Conservation (phyloP, 768 basidiomycete species). For the Crucibulum laeve region DNA sequence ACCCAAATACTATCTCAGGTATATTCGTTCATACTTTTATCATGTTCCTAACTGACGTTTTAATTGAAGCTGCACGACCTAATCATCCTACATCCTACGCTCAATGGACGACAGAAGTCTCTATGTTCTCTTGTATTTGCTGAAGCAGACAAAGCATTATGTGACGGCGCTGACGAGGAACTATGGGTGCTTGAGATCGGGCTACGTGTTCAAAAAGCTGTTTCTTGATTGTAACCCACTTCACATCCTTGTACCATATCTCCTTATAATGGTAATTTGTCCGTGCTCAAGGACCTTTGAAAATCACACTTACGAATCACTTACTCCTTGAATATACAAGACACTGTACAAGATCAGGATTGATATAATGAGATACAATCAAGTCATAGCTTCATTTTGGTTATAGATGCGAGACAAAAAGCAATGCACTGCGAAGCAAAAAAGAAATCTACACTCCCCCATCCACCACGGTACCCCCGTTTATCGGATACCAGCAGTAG, state of each 20-base stretch:
- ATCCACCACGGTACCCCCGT: slow-evolving; percentile 11
- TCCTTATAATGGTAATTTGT: no score
- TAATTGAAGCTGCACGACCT: slow-evolving; percentile 79
- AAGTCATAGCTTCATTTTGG: slow-evolving; percentile 23
- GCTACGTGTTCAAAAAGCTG: slow-evolving; percentile 67
- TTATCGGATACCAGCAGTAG: slow-evolving; percentile 85
- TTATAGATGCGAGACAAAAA: slow-evolving; percentile 16
- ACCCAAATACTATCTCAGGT: slow-evolving; percentile 88
- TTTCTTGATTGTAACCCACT: slow-evolving; percentile 23
- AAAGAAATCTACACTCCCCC: slow-evolving; percentile 15
- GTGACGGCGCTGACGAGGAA: slow-evolving; percentile 97
- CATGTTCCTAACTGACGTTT: slow-evolving; percentile 2
- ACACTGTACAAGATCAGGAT: no score
- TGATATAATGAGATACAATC: no score
- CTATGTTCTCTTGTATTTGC: slow-evolving; percentile 80
- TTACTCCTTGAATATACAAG: no score
- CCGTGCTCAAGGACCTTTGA: no score
- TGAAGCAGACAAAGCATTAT: slow-evolving; percentile 93
- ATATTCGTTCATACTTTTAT: slow-evolving; percentile 12
- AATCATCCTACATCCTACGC: slow-evolving; percentile 75
- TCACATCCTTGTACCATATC: no score
- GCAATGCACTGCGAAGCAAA: slow-evolving; percentile 14
- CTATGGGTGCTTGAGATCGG: slow-evolving; percentile 90
- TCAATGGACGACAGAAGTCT: slow-evolving; percentile 80
- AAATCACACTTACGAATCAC: no score